Evolutionary conservation across 148 eudicot species (phyloP), one percentile per base, ranked within the genome.

Genomic region (Nyssa sinensis): DNA sequence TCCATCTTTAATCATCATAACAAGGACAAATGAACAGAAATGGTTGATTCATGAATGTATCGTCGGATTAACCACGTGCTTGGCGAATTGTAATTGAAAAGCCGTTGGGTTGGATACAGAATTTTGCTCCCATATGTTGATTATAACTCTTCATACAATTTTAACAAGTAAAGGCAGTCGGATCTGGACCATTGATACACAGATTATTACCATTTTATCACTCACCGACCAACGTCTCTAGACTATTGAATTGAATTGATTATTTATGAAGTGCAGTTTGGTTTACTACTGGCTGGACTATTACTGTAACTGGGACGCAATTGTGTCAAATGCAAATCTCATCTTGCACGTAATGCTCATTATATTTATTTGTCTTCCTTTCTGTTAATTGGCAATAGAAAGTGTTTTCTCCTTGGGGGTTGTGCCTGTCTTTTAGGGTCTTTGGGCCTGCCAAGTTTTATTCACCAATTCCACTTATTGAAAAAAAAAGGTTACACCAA

Each of bases 1-100:
- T 64, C 77, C n/a, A n/a, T n/a, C 68, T 82, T 78, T 81, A 85
- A 86, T 77, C 79, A 80, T 74, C 69, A 70, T 89, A 76, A 87
- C 64, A 76, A 80, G 66, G 75, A 60, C 79, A 82, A 53, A 74
- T 81, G 83, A 78, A 78, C 82, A 76, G 85, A 83, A 89, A 73
- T 76, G 81, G 82, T 69, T 84, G 87, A 75, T 77, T 74, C 73
- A 67, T 75, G 68, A 71, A 35, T 60, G 17, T 62, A 63, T 66
- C 62, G 67, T 65, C 71, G 81, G 31, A 62, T 65, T 77, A 62
- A 78, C 68, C 64, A 71, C 67, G 35, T 63, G 64, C 41, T 76
- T 57, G 73, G 60, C 65, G 34, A 57, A 67, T 49, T 72, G 63
- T 76, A 71, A 67, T 53, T 66, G 47, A 41, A 66, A 76, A 68